Percentiles rank a stretch among this genome's conserved stretches.
phyloP scores from a whole-genome alignment of 768 basidiomycete species.

The Kwoniella pini region DNA sequence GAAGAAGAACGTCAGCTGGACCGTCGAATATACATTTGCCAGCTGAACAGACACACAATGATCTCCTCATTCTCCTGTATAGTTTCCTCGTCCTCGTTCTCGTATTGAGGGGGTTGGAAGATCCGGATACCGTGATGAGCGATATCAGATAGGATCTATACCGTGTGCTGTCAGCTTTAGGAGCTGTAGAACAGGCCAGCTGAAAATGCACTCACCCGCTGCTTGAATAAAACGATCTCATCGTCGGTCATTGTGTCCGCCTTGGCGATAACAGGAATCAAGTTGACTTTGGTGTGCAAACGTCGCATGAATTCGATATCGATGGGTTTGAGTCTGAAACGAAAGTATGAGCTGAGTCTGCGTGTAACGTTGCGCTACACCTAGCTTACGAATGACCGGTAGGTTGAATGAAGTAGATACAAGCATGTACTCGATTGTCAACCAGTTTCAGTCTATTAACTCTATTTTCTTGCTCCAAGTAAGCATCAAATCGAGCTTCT shows the following conservation, averaged over 20 bases:
- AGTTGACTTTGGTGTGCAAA: conserved; percentile 94
- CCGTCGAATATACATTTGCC: not conserved
- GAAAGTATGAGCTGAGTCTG: not conserved
- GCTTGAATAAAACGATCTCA: conserved; percentile 89
- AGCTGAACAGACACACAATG: conserved; percentile 48
- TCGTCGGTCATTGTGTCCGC: conserved; percentile 97
- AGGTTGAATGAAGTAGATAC: conserved; percentile 98
- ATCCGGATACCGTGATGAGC: conserved; percentile 94
- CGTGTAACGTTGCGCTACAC: not conserved
- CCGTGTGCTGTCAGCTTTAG: conserved; percentile 1
- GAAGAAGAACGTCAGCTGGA: too few relatives aligned
- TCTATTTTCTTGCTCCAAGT: conserved; percentile 97
- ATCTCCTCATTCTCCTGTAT: conserved; percentile 97
- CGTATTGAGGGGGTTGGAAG: conserved; percentile 96
- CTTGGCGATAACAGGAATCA: conserved; percentile 98
- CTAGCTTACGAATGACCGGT: conserved; percentile 89
- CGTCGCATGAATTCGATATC: conserved; percentile 99
- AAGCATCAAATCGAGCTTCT: conserved; percentile 94
- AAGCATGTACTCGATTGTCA: conserved; percentile 97
- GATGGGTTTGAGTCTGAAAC: conserved; percentile 82
- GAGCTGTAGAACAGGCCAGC: too few relatives aligned
- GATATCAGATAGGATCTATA: conserved; percentile 86
- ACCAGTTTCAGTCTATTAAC: conserved; percentile 91
- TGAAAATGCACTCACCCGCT: conserved; percentile 62
- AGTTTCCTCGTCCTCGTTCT: conserved; percentile 98